Evolutionary conservation across 176 grass and related monocot genomes (phyloP), one percentile per base, ranked within the genome.

Genomic region (Puccinellia tenuiflora): DNA sequence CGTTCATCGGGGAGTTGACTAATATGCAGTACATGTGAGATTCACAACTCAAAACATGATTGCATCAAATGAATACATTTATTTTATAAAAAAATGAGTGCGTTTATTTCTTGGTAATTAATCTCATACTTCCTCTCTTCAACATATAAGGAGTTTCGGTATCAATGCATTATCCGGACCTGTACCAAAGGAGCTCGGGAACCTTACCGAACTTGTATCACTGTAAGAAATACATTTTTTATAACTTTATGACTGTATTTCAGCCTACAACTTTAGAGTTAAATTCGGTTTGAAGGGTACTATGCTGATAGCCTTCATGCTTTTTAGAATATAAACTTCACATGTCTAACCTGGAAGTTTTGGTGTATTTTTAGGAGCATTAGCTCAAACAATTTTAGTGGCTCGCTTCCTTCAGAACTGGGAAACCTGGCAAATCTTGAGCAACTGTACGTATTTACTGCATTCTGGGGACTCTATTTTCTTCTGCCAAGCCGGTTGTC

Each of bases 81-180:
- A 8, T n/a, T n/a, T n/a, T n/a, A n/a, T n/a, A 40, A 43, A 43
- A 12, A 43, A 43, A 43, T 43, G 9, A n/a, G n/a, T n/a, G n/a
- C 0, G 6, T 68, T 74, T 48, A 46, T 46, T 46, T 46, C 43
- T 15, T 46, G 2, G 13, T 21, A 47, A 78, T 0, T 53, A 54
- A 57, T 24, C 21, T 51, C 16, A 59, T 40, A 63, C 1, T 73
- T 86, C 57, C 12, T 63, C 70, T 6, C 39, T 60, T 87, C 17
- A 75, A 87, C 18, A 81, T 72, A 64, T 45, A 84, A 94, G 96
- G 90, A n/a, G 0, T 86, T 6, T 99, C 1, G 88, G 83, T 29
- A 75, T 62, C 83, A 97, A 97, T 88, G 89, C 91, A 21, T 92
- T 97, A 34, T 90, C 94, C 50, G 94, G 94, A 73, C 63, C 90